Conservation (phyloP, 2,329 filamentous ascomycete genomes). For the Cadophora sp. region DNA sequence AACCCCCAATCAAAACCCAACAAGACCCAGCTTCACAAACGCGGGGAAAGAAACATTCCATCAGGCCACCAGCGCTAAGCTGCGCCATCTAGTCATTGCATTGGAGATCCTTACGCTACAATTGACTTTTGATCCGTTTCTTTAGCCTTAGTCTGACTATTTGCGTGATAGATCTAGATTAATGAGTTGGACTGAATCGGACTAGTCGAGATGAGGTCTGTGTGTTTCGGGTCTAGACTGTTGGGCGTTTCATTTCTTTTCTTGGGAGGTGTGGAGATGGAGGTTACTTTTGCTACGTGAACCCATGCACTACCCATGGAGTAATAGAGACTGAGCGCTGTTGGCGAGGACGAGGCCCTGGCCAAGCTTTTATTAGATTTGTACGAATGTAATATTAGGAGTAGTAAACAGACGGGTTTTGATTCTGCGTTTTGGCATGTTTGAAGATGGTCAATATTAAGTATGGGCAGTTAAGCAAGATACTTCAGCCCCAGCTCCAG, state of each 20-base stretch:
- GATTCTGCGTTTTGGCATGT: background rate
- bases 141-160: background rate
- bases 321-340: no score
- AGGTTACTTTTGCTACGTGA: background rate
- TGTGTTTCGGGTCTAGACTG: slow-evolving; percentile 1
- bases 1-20: background rate
- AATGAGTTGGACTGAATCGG: background rate
- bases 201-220: background rate
- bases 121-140: background rate
- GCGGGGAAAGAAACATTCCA: background rate
- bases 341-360: no score
- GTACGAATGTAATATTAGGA: no score
- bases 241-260: slow-evolving; percentile 4
- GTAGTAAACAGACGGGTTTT: no score
- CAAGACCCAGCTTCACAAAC: background rate
- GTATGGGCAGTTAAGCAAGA: background rate
- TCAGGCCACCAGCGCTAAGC: background rate
- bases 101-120: background rate
- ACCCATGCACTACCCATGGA: no score
- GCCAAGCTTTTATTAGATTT: no score
- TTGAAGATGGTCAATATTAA: background rate
- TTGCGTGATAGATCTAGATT: background rate
- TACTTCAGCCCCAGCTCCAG: background rate
- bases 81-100: background rate
- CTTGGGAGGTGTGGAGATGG: background rate